Evolutionary conservation across 176 grass and related monocot species (phyloP).

Genomic region (Themeda triandra): DNA sequence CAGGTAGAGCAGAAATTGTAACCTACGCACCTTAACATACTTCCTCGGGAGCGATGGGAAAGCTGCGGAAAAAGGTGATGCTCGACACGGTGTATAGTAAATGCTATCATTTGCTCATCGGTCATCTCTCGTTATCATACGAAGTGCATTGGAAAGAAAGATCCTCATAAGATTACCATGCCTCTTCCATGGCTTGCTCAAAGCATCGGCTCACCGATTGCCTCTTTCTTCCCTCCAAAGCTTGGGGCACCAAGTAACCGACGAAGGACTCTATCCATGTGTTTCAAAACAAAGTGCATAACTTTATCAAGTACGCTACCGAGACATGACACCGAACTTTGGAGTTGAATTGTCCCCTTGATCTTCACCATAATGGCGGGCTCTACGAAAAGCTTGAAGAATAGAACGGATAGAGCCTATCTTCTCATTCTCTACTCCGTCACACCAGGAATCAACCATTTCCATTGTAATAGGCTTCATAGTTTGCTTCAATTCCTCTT

Average conservation of each 20-base stretch:
- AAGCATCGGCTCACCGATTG: constrained; percentile 58
- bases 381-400: constrained; percentile 73
- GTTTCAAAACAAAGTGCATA: constrained; percentile 87
- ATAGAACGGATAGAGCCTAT: constrained; percentile 67
- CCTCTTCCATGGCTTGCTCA: constrained; percentile 62
- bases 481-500: constrained; percentile 47
- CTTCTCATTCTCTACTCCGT: constrained; percentile 46
- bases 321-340: constrained; percentile 83
- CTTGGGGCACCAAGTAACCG: constrained; percentile 64
- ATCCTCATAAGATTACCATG: constrained; percentile 79
- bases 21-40: constrained; percentile 74
- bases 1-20: constrained; percentile 14
- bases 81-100: constrained; percentile 76
- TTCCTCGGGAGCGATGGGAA: constrained; percentile 86
- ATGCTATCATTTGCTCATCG: constrained; percentile 93
- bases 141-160: constrained; percentile 85
- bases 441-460: constrained; percentile 88
- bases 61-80: constrained; percentile 81
- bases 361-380: constrained; percentile 91
- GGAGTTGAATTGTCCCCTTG: constrained; percentile 50
- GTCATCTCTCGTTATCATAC: constrained; percentile 96
- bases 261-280: constrained; percentile 84
- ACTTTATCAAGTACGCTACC: constrained; percentile 86
- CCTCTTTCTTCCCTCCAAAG: constrained; percentile 80
- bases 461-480: constrained; percentile 73